These are phyloP conservation scores for Ogataea angusta DNA, from an alignment of 805 yeast genomes.

Conservation along the genomic window DNA sequence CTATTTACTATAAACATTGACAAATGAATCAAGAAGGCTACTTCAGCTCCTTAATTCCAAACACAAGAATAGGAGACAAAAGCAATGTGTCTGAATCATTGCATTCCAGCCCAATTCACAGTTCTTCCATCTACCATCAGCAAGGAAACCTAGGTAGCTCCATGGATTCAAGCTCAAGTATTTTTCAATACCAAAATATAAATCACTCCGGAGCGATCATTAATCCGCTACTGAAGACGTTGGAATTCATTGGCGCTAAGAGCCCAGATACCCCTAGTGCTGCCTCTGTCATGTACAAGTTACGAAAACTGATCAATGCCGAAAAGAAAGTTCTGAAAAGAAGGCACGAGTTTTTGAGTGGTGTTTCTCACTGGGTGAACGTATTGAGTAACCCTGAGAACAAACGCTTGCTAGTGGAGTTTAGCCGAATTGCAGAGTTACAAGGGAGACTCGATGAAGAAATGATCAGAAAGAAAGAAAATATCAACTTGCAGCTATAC, in stretches of 20 bases:
- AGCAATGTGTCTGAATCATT: constrained; percentile 16
- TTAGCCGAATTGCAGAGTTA: constrained; percentile 35
- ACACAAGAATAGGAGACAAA: constrained; percentile 14
- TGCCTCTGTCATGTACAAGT: constrained; percentile 31
- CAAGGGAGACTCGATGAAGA: constrained; percentile 37
- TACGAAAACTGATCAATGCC: constrained; percentile 37
- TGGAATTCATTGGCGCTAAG: constrained; percentile 26
- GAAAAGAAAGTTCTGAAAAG: constrained; percentile 38
- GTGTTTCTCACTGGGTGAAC: constrained; percentile 42
- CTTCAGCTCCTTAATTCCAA: constrained; percentile 17
- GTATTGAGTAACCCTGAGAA: constrained; percentile 39
- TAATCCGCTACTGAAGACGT: constrained; percentile 23
- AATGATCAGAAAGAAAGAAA: constrained; percentile 42
- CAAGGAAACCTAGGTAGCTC: constrained; percentile 15
- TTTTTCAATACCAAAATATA: constrained; percentile 21
- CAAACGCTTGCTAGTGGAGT: constrained; percentile 39
- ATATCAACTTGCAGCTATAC: constrained; percentile 40
- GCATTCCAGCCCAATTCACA: constrained; percentile 22
- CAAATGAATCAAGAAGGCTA: constrained; percentile 15
- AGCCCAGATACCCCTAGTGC: constrained; percentile 28
- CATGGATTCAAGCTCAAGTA: constrained; percentile 17
- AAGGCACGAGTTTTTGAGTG: constrained; percentile 38
- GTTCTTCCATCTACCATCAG: constrained; percentile 20
- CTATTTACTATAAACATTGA: neutral
- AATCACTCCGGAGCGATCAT: constrained; percentile 20